Percentiles rank a stretch among this genome's conserved stretches.
phyloP scores from a whole-genome alignment of 2,329 filamentous ascomycete genomes.

The Neoarthrinium moseri region DNA sequence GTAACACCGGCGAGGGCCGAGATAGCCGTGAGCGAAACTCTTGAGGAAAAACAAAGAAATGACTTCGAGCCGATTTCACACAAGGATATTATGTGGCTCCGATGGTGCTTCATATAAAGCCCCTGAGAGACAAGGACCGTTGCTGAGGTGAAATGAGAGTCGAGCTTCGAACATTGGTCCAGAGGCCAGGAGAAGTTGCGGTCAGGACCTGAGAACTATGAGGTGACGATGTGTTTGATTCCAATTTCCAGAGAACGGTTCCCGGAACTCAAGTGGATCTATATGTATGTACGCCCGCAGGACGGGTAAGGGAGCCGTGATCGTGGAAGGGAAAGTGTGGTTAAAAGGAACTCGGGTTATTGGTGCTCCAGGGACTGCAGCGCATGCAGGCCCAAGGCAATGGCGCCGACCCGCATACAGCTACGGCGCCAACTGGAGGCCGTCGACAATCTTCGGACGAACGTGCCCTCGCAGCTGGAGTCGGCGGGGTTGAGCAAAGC shows the following conservation, averaged over 20 bases:
- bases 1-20: background rate
- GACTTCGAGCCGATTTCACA: background rate
- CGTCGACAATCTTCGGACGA: background rate
- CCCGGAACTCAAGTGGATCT: background rate
- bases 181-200: background rate
- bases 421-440: background rate
- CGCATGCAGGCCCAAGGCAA: background rate
- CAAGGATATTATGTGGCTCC: background rate
- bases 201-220: background rate
- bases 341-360: background rate
- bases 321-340: background rate
- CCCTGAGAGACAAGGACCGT: background rate
- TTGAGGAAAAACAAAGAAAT: background rate
- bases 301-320: background rate
- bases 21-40: too few species aligned
- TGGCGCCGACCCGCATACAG: background rate
- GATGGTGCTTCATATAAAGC: background rate
- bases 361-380: background rate
- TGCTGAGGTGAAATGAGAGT: background rate
- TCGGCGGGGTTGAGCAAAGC: background rate
- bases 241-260: background rate
- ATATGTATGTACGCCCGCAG: background rate
- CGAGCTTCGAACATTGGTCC: background rate
- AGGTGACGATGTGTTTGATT: background rate
- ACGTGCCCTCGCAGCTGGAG: background rate